phyloP scores from a whole-genome alignment of 1,139 yeast genomes.

The Nematodospora anomalae region DNA sequence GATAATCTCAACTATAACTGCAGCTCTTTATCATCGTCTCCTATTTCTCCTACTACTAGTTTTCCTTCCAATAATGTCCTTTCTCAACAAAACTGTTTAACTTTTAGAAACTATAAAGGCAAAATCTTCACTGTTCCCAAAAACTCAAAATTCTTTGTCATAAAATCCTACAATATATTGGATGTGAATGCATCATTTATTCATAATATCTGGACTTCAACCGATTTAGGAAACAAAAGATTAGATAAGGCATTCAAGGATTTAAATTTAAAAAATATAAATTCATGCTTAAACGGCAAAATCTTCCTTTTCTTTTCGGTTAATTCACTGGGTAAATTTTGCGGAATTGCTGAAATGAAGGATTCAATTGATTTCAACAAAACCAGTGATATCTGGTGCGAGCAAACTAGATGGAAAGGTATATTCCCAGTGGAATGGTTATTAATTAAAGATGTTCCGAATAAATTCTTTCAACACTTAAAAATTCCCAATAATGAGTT shows the following conservation, averaged over 20 bases:
- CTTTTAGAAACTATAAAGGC: slow-evolving; percentile 27
- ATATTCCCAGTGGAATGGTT: slow-evolving; percentile 56
- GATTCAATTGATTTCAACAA: slow-evolving; percentile 35
- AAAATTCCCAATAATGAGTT: slow-evolving; percentile 45
- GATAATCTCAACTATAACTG: not conserved
- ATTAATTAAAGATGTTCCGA: slow-evolving; percentile 50
- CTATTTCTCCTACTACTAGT: not conserved
- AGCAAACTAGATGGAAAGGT: slow-evolving; percentile 50
- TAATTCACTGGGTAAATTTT: slow-evolving; percentile 58
- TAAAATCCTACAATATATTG: slow-evolving; percentile 50
- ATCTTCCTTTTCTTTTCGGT: slow-evolving; percentile 57
- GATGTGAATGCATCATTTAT: slow-evolving; percentile 52
- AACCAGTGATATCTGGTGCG: slow-evolving; percentile 49
- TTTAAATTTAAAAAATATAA: slow-evolving; percentile 17
- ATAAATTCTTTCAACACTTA: slow-evolving; percentile 45
- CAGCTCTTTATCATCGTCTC: not conserved
- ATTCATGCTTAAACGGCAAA: slow-evolving; percentile 20
- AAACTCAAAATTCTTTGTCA: slow-evolving; percentile 50
- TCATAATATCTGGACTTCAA: slow-evolving; percentile 59
- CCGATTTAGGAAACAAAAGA: slow-evolving; percentile 55
- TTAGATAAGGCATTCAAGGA: slow-evolving; percentile 33
- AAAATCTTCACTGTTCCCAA: slow-evolving; percentile 17
- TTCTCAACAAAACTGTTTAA: slow-evolving; percentile 12
- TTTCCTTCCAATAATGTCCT: not conserved
- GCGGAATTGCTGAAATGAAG: slow-evolving; percentile 63